Percentiles rank a stretch among this genome's conserved stretches.
phyloP scores from a whole-genome alignment of 2,329 filamentous ascomycete genomes.

The Trichothecium sympodiale region DNA sequence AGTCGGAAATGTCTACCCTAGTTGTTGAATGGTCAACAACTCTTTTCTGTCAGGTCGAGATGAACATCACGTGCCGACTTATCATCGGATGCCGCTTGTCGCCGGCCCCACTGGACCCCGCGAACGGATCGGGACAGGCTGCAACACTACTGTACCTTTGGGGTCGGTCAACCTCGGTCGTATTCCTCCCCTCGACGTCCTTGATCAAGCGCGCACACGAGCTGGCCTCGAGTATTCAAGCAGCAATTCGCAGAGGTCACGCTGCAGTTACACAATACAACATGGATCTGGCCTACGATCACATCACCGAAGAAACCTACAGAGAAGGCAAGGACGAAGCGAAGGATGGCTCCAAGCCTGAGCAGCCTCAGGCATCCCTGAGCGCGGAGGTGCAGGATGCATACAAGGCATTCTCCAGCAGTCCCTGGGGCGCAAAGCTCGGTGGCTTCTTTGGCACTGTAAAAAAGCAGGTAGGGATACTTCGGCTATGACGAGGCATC shows the following conservation, averaged over 20 bases:
- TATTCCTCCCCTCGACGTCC: too few species aligned
- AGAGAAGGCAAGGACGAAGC: slow-evolving; percentile 31
- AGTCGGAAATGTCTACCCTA: too few species aligned
- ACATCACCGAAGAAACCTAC: slow-evolving; percentile 77
- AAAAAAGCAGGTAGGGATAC: slow-evolving; percentile 66
- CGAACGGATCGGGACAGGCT: slow-evolving; percentile 5
- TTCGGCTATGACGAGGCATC: not conserved
- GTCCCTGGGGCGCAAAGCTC: slow-evolving; percentile 80
- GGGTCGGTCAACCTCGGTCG: slow-evolving; percentile 1
- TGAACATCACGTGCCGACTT: too few species aligned
- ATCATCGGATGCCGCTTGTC: slow-evolving; percentile 7
- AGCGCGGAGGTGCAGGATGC: slow-evolving; percentile 89
- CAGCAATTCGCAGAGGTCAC: not conserved
- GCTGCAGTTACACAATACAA: slow-evolving; percentile 5
- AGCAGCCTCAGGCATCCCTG: slow-evolving; percentile 44
- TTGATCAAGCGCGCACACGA: too few species aligned
- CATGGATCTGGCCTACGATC: slow-evolving; percentile 97
- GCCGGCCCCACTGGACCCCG: slow-evolving; percentile 8
- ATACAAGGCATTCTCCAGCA: slow-evolving; percentile 84
- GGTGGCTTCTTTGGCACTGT: slow-evolving; percentile 84
- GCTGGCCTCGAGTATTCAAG: not conserved
- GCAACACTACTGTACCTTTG: too few species aligned
- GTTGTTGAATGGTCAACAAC: too few species aligned
- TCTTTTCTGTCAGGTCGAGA: too few species aligned
- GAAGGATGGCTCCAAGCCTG: slow-evolving; percentile 27